Percentiles rank a stretch among this genome's conserved stretches.
phyloP scores from a whole-genome alignment of 805 yeast species.

The Spathaspora sp. region DNA sequence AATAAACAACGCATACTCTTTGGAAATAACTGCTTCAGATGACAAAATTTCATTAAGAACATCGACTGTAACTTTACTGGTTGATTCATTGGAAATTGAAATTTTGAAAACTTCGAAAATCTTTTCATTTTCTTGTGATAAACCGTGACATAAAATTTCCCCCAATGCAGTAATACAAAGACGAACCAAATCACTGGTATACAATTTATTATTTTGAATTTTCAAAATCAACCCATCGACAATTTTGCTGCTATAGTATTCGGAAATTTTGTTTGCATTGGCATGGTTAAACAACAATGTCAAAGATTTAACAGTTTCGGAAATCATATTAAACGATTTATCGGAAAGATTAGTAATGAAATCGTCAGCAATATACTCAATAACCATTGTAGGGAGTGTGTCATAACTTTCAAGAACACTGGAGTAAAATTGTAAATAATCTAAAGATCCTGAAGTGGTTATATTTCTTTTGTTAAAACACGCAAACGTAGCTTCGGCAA shows the following conservation, averaged over 20 bases:
- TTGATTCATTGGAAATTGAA: slow-evolving; percentile 22
- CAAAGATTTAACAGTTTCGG: slow-evolving; percentile 20
- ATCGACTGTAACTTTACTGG: slow-evolving; percentile 23
- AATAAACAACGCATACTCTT: slow-evolving; percentile 12
- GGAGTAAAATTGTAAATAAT: slow-evolving; percentile 24
- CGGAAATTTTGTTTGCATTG: background rate
- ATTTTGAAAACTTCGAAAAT: slow-evolving; percentile 16
- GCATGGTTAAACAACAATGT: slow-evolving; percentile 2
- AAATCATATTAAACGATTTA: slow-evolving; percentile 22
- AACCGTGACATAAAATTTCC: slow-evolving; percentile 12
- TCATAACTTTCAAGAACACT: slow-evolving; percentile 17
- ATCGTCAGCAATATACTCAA: slow-evolving; percentile 21
- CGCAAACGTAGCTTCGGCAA: slow-evolving; percentile 15
- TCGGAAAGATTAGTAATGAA: slow-evolving; percentile 19
- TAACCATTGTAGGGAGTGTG: slow-evolving; percentile 14
- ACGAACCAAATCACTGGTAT: slow-evolving; percentile 28
- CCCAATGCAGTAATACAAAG: slow-evolving; percentile 21
- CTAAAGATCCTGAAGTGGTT: slow-evolving; percentile 20
- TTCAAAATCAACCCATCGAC: slow-evolving; percentile 16
- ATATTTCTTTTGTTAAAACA: slow-evolving; percentile 16
- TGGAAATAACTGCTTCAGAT: background rate
- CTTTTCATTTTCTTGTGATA: slow-evolving; percentile 5
- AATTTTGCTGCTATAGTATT: slow-evolving; percentile 5
- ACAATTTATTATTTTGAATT: slow-evolving; percentile 17
- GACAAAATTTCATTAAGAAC: slow-evolving; percentile 15